Evolutionary conservation across 108 stramenopile genomes (phyloP), one percentile per base, ranked within the genome.

Genomic region (Thalassiosira profunda): DNA sequence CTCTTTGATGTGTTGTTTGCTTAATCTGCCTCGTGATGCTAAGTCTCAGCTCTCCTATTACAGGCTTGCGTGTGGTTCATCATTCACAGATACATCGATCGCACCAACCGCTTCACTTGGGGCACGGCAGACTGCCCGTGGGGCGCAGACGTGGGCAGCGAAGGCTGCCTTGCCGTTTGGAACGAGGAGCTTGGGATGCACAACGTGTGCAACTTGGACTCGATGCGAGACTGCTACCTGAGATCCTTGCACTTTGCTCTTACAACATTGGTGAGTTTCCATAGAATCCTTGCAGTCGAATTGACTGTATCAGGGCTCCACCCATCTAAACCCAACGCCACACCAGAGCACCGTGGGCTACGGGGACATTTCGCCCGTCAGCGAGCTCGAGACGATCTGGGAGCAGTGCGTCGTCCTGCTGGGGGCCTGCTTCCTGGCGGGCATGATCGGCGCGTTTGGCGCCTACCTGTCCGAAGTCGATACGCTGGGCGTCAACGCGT

Each of bases 21-120:
- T n/a, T n/a, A n/a, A n/a, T n/a, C n/a, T n/a, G n/a, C n/a, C n/a
- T n/a, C n/a, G n/a, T n/a, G n/a, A n/a, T n/a, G n/a, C n/a, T n/a
- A n/a, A n/a, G n/a, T n/a, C n/a, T n/a, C n/a, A n/a, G n/a, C n/a
- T n/a, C n/a, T n/a, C n/a, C n/a, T n/a, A n/a, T n/a, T n/a, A n/a
- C n/a, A n/a, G n/a, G 79, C 81, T 6, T 88, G 87, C 61, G 46
- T 62, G 28, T 88, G 82, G 82, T 88, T 88, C 68, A 69, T 76
- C 29, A 70, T 88, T 24, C 87, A 88, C 49, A 67, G 87, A 24
- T 85, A 85, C 42, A n/a, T 75, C 12, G 84, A 85, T 43, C 42
- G 42, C 9, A 36, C 47, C 44, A 18, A 18, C 17, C 34, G 69
- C 53, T 52, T 34, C 12, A 88, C 87, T 11, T 88, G 84, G 84